phyloP scores from a whole-genome alignment of 2,329 filamentous ascomycete species.

The Calonectria naviculata region DNA sequence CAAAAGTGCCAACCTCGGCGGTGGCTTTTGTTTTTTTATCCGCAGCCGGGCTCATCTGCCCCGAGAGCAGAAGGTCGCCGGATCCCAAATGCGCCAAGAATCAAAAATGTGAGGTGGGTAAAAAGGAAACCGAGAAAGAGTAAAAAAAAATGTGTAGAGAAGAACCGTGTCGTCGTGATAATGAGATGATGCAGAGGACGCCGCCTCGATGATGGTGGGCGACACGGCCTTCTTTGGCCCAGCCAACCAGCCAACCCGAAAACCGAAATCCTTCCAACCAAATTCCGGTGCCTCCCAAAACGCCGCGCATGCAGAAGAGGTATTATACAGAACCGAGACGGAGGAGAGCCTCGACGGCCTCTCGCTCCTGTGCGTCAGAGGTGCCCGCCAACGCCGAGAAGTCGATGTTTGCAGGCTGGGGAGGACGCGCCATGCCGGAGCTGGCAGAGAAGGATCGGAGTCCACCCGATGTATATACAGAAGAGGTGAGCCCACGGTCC shows the following conservation, averaged over 20 bases:
- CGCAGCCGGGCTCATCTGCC: constrained; percentile 25
- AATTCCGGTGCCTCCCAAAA: constrained; percentile 41
- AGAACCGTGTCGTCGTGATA: constrained; percentile 48
- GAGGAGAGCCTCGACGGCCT: constrained; percentile 84
- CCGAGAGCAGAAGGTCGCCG: constrained; percentile 26
- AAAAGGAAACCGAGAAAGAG: constrained; percentile 22
- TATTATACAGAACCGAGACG: constrained; percentile 83
- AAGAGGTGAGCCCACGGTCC: constrained; percentile 52
- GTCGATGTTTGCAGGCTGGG: constrained; percentile 63
- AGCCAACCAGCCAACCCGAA: constrained; percentile 43
- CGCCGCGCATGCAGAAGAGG: constrained; percentile 63
- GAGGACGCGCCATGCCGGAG: constrained; percentile 65
- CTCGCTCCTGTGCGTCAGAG: constrained; percentile 79
- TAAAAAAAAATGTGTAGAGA: constrained; percentile 25
- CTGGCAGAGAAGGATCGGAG: constrained; percentile 61
- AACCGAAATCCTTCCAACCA: constrained; percentile 29
- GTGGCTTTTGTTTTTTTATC: constrained; percentile 25
- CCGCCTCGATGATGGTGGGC: constrained; percentile 45
- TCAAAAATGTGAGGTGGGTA: constrained; percentile 22
- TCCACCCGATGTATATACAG: constrained; percentile 59
- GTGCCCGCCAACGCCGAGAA: constrained; percentile 62
- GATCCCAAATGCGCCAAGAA: constrained; percentile 38
- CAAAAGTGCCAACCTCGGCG: constrained; percentile 11
- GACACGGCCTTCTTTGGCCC: constrained; percentile 47
- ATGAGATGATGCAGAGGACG: constrained; percentile 43